Percentiles rank a stretch among this genome's conserved stretches.
Evolutionary conservation across 2,329 filamentous ascomycete genomes (phyloP).

Genomic region (Pyrenophora teres): DNA sequence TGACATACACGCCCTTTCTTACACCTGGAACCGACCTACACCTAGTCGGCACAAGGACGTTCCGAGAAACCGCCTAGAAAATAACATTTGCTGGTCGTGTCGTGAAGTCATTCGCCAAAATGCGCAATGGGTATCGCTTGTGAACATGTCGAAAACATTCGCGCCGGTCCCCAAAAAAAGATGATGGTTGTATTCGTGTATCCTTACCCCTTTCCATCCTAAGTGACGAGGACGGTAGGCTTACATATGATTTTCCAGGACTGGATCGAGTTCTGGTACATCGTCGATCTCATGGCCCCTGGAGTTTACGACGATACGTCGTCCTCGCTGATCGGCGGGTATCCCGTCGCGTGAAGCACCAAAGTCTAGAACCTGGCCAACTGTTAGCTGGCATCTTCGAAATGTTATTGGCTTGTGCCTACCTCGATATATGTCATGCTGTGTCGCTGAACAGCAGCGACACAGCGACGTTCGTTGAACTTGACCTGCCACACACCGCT

Average conservation of each 20-base stretch:
- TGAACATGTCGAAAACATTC: constrained; percentile 31
- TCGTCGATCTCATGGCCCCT: constrained; percentile 47
- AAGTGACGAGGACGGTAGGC: not conserved
- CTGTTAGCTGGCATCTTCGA: constrained; percentile 28
- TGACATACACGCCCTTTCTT: constrained; percentile 19
- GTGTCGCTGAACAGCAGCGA: constrained; percentile 93
- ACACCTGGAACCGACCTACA: constrained; percentile 8
- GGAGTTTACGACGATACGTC: constrained; percentile 66
- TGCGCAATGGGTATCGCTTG: constrained; percentile 40
- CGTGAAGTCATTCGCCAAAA: constrained; percentile 22
- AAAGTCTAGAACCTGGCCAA: constrained; percentile 86
- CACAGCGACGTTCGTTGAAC: constrained; percentile 92
- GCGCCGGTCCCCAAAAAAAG: constrained; percentile 16
- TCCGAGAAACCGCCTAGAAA: constrained; percentile 9
- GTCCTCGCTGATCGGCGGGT: constrained; percentile 74
- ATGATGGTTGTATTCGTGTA: constrained; percentile 4
- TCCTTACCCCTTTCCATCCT: not conserved
- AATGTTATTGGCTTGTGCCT: not conserved
- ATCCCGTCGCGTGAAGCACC: constrained; percentile 89
- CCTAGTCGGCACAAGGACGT: constrained; percentile 3
- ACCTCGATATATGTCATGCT: constrained; percentile 93
- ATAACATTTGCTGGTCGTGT: constrained; percentile 10
- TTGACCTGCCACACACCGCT: constrained; percentile 99
- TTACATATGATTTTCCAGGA: constrained; percentile 35
- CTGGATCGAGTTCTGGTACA: constrained; percentile 37